Percentiles rank a stretch among this genome's conserved stretches.
Evolutionary conservation across 1,139 yeast species (phyloP).

Genomic region (Saccharomyces hybrid): DNA sequence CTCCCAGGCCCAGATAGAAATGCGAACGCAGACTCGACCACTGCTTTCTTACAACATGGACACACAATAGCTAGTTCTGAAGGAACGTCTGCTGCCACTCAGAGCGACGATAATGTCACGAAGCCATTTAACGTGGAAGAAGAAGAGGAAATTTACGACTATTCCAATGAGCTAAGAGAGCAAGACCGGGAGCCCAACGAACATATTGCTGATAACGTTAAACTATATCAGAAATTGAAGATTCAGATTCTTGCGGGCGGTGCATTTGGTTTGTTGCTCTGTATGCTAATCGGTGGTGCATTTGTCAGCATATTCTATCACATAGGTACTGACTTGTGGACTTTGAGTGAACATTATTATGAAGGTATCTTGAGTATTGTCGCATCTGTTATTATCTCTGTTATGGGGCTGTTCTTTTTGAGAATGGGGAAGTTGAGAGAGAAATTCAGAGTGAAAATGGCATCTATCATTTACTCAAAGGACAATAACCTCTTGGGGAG

Average conservation of each 20-base stretch:
- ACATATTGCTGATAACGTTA: conserved; percentile 15
- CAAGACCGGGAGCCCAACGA: conserved; percentile 5
- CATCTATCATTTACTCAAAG: conserved; percentile 53
- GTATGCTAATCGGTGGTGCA: conserved; percentile 74
- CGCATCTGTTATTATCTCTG: conserved; percentile 74
- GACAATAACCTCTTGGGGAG: conserved; percentile 15
- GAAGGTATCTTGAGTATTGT: conserved; percentile 82
- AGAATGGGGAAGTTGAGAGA: conserved; percentile 85
- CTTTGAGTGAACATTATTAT: conserved; percentile 82
- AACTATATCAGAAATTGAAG: conserved; percentile 51
- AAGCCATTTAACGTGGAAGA: conserved; percentile 9
- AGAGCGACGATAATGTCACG: not conserved
- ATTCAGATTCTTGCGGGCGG: conserved; percentile 82
- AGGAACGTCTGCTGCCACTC: too few species aligned
- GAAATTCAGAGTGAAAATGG: conserved; percentile 87
- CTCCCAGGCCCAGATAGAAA: not conserved
- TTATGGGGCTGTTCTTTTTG: conserved; percentile 90
- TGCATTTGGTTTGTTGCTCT: conserved; percentile 57
- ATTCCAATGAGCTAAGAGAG: not conserved
- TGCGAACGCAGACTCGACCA: not conserved
- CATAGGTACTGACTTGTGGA: conserved; percentile 77
- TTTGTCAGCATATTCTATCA: conserved; percentile 84
- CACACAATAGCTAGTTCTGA: not conserved
- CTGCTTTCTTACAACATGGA: not conserved
- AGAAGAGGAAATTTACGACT: not conserved